A percentile compares a stretch with the other conserved stretches of the same genome.
phyloP scores from a whole-genome alignment of 257 asterid species.

The Sherardia arvensis region DNA sequence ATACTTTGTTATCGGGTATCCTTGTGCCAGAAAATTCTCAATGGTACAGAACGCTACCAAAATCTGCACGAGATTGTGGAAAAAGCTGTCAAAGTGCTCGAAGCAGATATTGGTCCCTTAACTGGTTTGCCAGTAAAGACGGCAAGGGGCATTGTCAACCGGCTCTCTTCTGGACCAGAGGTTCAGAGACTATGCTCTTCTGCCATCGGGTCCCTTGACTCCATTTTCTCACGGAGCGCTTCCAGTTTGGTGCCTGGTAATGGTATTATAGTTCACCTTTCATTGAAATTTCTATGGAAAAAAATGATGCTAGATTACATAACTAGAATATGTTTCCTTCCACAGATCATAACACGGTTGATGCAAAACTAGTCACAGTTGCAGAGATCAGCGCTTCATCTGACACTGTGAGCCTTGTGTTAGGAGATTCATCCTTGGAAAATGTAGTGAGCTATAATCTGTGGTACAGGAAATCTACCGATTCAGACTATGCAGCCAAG shows the following conservation, averaged over 20 bases:
- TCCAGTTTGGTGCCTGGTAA: slow-evolving; percentile 37
- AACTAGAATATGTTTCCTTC: neutral
- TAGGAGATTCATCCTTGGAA: slow-evolving; percentile 23
- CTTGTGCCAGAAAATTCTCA: slow-evolving; percentile 70
- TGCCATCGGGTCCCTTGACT: slow-evolving; percentile 60
- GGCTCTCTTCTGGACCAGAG: slow-evolving; percentile 83
- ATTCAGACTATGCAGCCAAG: slow-evolving; percentile 40
- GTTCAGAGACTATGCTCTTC: slow-evolving; percentile 68
- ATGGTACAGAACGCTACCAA: slow-evolving; percentile 46
- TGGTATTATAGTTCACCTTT: slow-evolving; percentile 26
- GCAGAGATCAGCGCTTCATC: slow-evolving; percentile 40
- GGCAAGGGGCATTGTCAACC: slow-evolving; percentile 94
- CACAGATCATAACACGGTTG: slow-evolving; percentile 33
- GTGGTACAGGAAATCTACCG: slow-evolving; percentile 71
- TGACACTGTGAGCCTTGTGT: slow-evolving; percentile 19
- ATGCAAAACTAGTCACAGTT: slow-evolving; percentile 39
- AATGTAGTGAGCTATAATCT: slow-evolving; percentile 25
- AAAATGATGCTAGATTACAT: too few relatives aligned
- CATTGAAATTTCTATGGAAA: neutral
- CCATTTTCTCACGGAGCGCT: slow-evolving; percentile 32
- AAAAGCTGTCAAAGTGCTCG: slow-evolving; percentile 63
- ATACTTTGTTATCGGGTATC: slow-evolving; percentile 82
- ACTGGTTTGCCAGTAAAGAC: slow-evolving; percentile 88
- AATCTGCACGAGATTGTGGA: slow-evolving; percentile 36
- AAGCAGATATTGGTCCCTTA: slow-evolving; percentile 80